A percentile compares a stretch with the other conserved stretches of the same genome.
Conservation (phyloP, 306 rosid genomes). For the Quercus agrifolia region DNA sequence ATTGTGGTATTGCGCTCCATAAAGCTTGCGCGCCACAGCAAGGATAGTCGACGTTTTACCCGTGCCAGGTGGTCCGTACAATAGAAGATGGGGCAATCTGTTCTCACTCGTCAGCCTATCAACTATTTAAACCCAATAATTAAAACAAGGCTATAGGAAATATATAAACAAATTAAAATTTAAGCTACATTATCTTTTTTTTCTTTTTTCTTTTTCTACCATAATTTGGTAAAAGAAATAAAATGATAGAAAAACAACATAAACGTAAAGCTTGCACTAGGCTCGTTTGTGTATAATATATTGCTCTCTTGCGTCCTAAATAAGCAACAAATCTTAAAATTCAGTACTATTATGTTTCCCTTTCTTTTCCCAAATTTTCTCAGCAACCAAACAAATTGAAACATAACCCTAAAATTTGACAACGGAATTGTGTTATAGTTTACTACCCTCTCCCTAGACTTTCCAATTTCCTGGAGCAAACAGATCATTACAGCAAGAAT, state of each 20-base stretch:
- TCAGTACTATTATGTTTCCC: neutral
- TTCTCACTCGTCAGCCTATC: slow-evolving; percentile 87
- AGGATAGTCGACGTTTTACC: slow-evolving; percentile 96
- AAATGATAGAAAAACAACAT: neutral
- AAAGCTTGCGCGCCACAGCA: slow-evolving; percentile 84
- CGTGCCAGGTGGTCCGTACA: slow-evolving; percentile 97
- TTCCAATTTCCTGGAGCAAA: neutral
- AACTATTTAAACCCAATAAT: slow-evolving; percentile 40
- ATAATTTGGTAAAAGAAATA: neutral
- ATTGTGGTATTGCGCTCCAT: slow-evolving; percentile 64
- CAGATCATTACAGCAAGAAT: neutral
- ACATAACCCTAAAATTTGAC: neutral
- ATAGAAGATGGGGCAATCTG: slow-evolving; percentile 84
- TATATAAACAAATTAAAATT: neutral
- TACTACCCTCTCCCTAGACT: neutral
- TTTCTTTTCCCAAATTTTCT: neutral
- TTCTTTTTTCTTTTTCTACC: neutral
- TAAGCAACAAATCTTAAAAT: neutral
- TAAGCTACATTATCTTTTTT: neutral
- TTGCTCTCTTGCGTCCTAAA: neutral
- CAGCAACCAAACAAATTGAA: neutral
- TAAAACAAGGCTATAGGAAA: neutral
- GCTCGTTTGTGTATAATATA: neutral
- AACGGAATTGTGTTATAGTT: neutral
- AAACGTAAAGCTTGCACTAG: neutral